These are phyloP conservation scores for Paradendryphiella salina DNA, from an alignment of 2,329 filamentous ascomycete species.

Conservation along the genomic window DNA sequence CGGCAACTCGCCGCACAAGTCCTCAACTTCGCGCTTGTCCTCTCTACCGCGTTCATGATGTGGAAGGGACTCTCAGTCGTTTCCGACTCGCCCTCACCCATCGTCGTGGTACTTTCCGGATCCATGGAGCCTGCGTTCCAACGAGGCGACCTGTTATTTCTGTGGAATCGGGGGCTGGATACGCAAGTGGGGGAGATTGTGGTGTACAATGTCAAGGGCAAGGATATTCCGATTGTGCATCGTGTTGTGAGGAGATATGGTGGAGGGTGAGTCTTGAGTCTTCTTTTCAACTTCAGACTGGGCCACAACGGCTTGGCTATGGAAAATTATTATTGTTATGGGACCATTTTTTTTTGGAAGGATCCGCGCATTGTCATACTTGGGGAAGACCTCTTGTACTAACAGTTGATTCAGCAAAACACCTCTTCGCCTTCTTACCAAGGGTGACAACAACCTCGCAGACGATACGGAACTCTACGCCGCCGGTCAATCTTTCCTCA, in stretches of 20 bases:
- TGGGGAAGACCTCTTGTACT: constrained; percentile 5
- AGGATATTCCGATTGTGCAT: constrained; percentile 98
- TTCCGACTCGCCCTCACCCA: constrained; percentile 67
- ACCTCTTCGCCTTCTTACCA: constrained; percentile 76
- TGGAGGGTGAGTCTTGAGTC: constrained; percentile 53
- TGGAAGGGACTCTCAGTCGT: constrained; percentile 82
- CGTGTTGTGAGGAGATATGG: constrained; percentile 75
- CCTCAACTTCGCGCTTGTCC: constrained; percentile 87
- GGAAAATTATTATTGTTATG: not conserved
- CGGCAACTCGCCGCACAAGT: constrained; percentile 80
- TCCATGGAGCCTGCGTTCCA: constrained; percentile 84
- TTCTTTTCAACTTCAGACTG: not conserved
- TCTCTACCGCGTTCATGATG: constrained; percentile 92
- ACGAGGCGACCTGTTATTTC: constrained; percentile 72
- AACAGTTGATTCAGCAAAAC: constrained; percentile 44
- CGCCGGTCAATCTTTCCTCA: constrained; percentile 80
- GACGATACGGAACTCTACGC: constrained; percentile 95
- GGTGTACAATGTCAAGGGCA: constrained; percentile 83
- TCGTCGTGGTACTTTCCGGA: constrained; percentile 82
- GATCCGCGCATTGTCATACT: too few relatives aligned
- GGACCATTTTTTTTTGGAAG: not conserved
- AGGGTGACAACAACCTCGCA: constrained; percentile 93
- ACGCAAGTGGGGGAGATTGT: constrained; percentile 73
- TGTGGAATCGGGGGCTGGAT: constrained; percentile 71
- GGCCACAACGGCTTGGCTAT: not conserved